These are phyloP conservation scores for Nosema granulosis DNA, from an alignment of 371 early-diverging fungal genomes.

Conservation along the genomic window DNA sequence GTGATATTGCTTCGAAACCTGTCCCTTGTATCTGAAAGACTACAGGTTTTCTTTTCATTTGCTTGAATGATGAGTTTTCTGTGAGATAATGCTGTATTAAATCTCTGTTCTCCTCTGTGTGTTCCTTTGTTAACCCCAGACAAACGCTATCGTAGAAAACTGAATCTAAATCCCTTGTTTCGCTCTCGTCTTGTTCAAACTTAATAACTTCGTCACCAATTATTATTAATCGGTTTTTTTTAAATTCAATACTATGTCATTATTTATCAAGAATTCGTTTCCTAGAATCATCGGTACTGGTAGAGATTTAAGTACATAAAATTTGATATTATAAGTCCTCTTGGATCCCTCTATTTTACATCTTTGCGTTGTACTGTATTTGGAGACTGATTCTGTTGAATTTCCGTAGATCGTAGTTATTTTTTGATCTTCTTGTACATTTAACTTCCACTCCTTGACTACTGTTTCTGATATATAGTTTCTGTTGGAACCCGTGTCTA, in stretches of 20 bases:
- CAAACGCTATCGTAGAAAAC: background rate
- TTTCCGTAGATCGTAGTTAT: background rate
- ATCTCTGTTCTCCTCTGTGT: background rate
- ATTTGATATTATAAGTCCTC: background rate
- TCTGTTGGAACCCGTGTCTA: background rate
- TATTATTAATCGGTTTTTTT: background rate
- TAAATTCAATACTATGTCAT: background rate
- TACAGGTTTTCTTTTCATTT: background rate
- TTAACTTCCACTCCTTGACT: background rate
- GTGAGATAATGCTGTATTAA: background rate
- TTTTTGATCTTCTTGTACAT: background rate
- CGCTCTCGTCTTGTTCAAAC: background rate
- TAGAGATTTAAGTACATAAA: constrained; percentile 1
- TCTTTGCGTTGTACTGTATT: background rate
- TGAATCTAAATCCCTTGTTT: background rate
- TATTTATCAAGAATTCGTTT: constrained; percentile 1
- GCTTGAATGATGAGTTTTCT: background rate
- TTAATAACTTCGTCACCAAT: background rate
- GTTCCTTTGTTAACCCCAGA: background rate
- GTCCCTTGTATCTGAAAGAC: background rate
- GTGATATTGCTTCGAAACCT: background rate
- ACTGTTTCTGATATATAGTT: background rate
- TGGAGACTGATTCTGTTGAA: background rate
- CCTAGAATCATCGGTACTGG: background rate
- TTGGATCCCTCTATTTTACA: background rate